Conservation (phyloP, 805 yeast species). For the Lipomyces kockii region DNA sequence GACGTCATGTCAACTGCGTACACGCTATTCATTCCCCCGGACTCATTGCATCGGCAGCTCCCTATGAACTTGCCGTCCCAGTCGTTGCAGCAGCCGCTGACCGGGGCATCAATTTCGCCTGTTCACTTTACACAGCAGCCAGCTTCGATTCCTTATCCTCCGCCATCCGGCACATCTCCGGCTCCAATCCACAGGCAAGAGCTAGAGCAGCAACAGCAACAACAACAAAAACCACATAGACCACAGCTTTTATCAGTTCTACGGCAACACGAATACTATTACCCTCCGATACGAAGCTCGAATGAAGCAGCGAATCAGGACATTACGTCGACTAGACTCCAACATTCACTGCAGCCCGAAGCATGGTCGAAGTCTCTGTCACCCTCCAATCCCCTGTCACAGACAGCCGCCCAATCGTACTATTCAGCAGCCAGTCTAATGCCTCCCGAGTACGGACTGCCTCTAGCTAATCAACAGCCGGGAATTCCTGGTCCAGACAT, state of each 20-base stretch:
- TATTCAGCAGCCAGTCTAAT: neutral
- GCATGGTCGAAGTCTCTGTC: neutral
- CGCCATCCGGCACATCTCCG: neutral
- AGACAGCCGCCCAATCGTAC: neutral
- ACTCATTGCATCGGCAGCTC: neutral
- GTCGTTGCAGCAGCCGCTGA: neutral
- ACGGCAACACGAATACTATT: neutral
- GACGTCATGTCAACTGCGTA: neutral
- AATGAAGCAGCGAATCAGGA: neutral
- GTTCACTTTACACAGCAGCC: neutral
- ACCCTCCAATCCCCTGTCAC: neutral
- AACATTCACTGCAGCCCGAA: neutral
- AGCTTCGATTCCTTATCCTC: neutral
- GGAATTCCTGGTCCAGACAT: neutral
- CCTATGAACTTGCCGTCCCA: neutral
- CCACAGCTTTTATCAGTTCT: neutral
- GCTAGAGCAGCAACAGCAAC: slow-evolving; percentile 3
- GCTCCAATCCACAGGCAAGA: slow-evolving; percentile 14
- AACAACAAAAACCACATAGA: neutral
- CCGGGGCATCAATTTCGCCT: neutral
- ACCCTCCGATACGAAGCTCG: neutral
- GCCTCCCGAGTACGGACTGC: neutral
- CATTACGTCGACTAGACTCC: neutral
- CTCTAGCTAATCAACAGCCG: neutral
- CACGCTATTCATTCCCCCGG: neutral